Base-by-base conservation (phyloP, 345 rosid species). In the Laguncularia racemosa region DNA sequence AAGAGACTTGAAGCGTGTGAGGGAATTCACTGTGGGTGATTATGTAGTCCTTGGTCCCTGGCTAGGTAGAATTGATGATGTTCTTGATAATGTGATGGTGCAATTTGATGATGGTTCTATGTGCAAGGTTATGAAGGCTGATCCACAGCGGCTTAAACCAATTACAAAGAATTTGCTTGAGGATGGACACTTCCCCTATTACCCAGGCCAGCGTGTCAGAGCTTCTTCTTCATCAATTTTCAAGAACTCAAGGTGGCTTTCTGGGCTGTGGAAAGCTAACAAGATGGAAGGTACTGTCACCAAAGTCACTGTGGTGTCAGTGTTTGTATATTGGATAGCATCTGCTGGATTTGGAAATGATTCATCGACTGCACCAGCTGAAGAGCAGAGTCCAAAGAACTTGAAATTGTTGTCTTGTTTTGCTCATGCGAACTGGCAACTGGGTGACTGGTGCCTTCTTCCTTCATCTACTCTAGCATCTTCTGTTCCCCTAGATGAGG, bases 151-250 rank as follows among this genome's bases (percentile, higher is more conserved):
- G 48, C 86, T 85, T 52, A 88, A 70, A 80, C 96, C 99, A 59
- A 67, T 77, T 55, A 62, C 82, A 62, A 84, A 78, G 74, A 85
- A 74, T 65, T 65, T 81, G 54, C 84, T 95, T 59, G 95, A 95
- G 72, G 99, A 85, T 64, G 85, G 88, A 12, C 73, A 85, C 72
- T 84, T 75, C 60, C 90, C 95, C 9, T 90, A 95, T 73, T 72
- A 90, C 64, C 97, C 96, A 23, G 96, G 99, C 50, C 99, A 89
- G 76, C 96, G 89, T 38, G 99, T 95, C 53, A 88, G 60, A 69
- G 99, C 96, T 20, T 80, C 67, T 67, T 85, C 97, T 52, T 87
- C 97, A 9, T 87, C 99, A 2, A 73, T 87, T 60, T 87, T 87
- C 64, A 89, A 83, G 78, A 85, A 74, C 72, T 81, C 95, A 16